These are phyloP conservation scores for Fusarium transvaalense DNA, from an alignment of 2,329 filamentous ascomycete species.

Conservation along the genomic window DNA sequence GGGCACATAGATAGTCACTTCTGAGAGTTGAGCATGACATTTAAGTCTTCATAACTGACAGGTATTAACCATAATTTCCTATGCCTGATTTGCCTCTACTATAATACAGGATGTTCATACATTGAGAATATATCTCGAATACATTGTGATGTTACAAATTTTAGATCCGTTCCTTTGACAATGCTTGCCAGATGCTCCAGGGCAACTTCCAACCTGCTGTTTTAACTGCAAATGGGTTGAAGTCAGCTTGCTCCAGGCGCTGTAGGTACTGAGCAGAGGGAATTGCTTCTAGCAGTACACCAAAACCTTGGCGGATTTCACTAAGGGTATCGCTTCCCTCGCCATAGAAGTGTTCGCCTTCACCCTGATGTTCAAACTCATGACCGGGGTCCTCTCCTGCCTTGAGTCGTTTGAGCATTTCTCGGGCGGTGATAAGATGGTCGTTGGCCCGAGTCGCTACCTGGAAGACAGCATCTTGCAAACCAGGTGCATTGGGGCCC, in stretches of 20 bases:
- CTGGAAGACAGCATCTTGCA: constrained; percentile 90
- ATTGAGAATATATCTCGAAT: constrained; percentile 7
- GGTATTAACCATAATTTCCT: constrained; percentile 21
- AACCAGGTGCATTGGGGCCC: constrained; percentile 80
- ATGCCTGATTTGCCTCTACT: constrained; percentile 21
- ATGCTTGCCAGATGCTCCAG: constrained; percentile 74
- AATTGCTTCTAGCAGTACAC: constrained; percentile 83
- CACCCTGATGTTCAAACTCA: constrained; percentile 87
- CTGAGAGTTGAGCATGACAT: background rate
- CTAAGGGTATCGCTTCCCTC: constrained; percentile 54
- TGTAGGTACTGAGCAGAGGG: constrained; percentile 83
- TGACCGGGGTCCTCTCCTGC: constrained; percentile 82
- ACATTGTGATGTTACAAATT: constrained; percentile 3
- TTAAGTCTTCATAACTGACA: background rate
- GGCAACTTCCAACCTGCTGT: constrained; percentile 82
- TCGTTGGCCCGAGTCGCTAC: constrained; percentile 96
- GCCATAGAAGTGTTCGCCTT: constrained; percentile 73
- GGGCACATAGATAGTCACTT: constrained; percentile 2
- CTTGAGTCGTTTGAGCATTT: constrained; percentile 87
- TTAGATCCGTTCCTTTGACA: constrained; percentile 63
- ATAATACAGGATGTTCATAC: constrained; percentile 28
- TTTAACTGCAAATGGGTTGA: constrained; percentile 80
- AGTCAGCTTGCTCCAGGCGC: constrained; percentile 82
- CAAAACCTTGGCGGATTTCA: constrained; percentile 74
- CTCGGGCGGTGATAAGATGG: constrained; percentile 91